These are phyloP conservation scores for Camellia sinensis DNA, from an alignment of 148 eudicot species.

Conservation along the genomic window DNA sequence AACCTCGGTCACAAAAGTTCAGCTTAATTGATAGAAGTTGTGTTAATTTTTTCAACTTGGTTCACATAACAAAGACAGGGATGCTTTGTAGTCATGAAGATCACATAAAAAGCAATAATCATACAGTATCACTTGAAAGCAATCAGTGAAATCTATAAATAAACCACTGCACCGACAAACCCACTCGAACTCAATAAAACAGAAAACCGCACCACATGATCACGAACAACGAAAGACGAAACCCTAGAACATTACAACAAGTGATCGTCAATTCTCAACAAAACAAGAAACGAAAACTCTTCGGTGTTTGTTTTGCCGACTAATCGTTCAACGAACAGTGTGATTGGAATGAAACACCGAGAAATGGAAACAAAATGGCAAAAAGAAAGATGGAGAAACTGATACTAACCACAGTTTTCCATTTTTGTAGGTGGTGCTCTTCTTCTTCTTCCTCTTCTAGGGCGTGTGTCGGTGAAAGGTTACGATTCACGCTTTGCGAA, in stretches of 20 bases:
- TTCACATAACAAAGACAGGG: not conserved
- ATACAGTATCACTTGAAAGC: not conserved
- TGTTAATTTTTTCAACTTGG: not conserved
- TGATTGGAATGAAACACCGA: not conserved
- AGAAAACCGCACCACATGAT: not conserved
- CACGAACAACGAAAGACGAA: not conserved
- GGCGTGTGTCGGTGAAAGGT: not conserved
- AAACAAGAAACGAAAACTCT: not conserved
- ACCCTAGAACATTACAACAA: constrained; percentile 13
- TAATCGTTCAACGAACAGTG: constrained; percentile 1
- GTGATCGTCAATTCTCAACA: not conserved
- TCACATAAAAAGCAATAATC: not conserved
- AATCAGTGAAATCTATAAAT: not conserved
- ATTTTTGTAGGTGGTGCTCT: not conserved
- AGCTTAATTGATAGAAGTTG: not conserved
- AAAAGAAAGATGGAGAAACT: not conserved
- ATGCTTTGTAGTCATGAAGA: not conserved
- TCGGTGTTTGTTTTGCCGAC: not conserved
- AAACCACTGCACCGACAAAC: constrained; percentile 3
- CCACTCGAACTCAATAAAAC: not conserved
- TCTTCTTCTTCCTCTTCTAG: not conserved
- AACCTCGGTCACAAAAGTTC: not conserved
- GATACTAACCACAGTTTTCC: constrained; percentile 9
- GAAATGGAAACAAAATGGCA: not conserved
- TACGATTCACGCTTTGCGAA: too few relatives aligned